Base-by-base conservation (phyloP, 805 yeast species). In the Millerozyma acaciae region DNA sequence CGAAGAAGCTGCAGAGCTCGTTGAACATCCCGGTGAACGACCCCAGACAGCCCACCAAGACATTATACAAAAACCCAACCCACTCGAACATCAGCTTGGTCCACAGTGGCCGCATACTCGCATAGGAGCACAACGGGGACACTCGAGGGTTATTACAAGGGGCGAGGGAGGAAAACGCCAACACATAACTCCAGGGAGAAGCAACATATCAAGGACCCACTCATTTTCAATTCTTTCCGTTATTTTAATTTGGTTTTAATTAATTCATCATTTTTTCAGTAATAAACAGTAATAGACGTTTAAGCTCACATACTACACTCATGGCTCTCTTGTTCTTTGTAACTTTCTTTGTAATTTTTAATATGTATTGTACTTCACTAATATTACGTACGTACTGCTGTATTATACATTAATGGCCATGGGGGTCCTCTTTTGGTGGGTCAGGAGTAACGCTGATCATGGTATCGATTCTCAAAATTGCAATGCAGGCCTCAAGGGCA, bases 361-460 rank as follows among this genome's bases (percentile, higher is more conserved):
- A 21, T 14, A 8, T 8, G n/a, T 12, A 21, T 4, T 19, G 10
- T 30, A 13, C 13, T 21, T 17, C 16, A 21, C 20, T 3, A 8
- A n/a, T 15, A 23, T 23, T 23, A 23, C 13, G 13, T 15, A 23
- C 13, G 26, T 23, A 23, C 13, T n/a, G n/a, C n/a, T n/a, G n/a
- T n/a, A n/a, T 15, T 23, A 23, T 23, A 23, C 13, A 23, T n/a
- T 58, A 78, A 62, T 88, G 96, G 35, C 66, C 95, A 57, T 90
- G 97, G 16, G 90, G 89, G 49, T 86, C 96, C 65, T 89, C 95
- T 65, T 77, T 79, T 43, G 83, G 86, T 31, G 84, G 88, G 55
- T 93, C 98, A 8, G 98, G 98, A 51, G 90, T 94, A 42, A 93
- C 96, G 30, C 87, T 85, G 53, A 93, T 90, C 95, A 90, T 89